Evolutionary conservation across 169 alveolate species (phyloP), one percentile per base, ranked within the genome.

Genomic region (Plasmodium chabaudi): DNA sequence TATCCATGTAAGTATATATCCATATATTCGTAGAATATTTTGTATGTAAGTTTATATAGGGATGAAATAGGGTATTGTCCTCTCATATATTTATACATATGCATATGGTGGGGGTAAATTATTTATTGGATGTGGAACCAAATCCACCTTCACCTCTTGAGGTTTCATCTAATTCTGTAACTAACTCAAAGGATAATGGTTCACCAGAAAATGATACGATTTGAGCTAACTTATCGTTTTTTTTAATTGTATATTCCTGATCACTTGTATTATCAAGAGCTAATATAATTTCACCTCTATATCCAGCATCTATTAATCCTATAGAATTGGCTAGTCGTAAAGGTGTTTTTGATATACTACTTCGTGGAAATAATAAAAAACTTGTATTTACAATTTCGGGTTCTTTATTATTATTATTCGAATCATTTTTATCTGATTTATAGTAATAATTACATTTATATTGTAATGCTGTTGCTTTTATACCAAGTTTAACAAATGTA

Each of bases 261-360:
- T 92, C 77, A 73, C 96, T 95, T 67, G 96, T 96, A 91, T 96
- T 96, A 88, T 96, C 98, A 17, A 96, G 95, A 13, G 97, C 95
- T 6, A 97, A 95, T 15, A 94, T 86, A 17, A 96, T 47, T 87
- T 96, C 98, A 6, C 98, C 98, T 61, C 98, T 92, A 70, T 96
- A 96, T 9, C 97, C 98, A 67, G 98, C 96, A 87, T 96, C 98
- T 49, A 96, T 96, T 51, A 96, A 77, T 6, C 98, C 98, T 23
- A 96, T 97, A 92, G 98, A 95, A 74, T 96, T 96, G 39, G 97
- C 94, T 19, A 96, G 93, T 63, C 98, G 72, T 19, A 96, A 89
- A 0, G 98, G 98, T 9, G 98, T 95, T 86, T 95, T 96, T 21
- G 97, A 92, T 65, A 96, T 96, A 72, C 97, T 93, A 68, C 97